These are phyloP conservation scores for Zygoascus biomembranicola DNA, from an alignment of 805 yeast species.

Conservation along the genomic window DNA sequence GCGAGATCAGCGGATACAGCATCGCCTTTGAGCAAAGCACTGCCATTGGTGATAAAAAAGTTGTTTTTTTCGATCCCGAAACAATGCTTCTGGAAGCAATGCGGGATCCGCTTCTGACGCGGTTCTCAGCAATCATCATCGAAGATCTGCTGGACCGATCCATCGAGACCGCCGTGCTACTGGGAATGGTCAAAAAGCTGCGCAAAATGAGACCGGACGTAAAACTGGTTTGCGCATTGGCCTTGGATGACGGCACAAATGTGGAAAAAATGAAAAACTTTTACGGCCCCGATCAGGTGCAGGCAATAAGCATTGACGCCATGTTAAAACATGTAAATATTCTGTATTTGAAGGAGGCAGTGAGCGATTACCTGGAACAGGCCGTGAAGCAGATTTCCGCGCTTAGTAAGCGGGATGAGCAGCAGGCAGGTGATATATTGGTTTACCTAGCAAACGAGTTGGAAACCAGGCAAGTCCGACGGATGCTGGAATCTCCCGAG, in stretches of 20 bases:
- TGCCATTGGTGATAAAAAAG: constrained; percentile 11
- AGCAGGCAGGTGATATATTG: constrained; percentile 45
- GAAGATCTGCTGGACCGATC: constrained; percentile 86
- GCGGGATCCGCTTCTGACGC: constrained; percentile 48
- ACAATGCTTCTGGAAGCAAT: constrained; percentile 62
- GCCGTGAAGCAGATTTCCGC: constrained; percentile 59
- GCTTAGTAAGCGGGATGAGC: constrained; percentile 22
- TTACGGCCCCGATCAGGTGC: background rate
- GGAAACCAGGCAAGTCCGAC: constrained; percentile 45
- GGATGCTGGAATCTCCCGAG: background rate
- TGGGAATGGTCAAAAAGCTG: constrained; percentile 58
- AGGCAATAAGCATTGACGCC: background rate
- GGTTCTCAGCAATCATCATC: constrained; percentile 64
- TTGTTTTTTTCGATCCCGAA: constrained; percentile 70
- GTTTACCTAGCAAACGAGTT: constrained; percentile 87
- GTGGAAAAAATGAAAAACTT: background rate
- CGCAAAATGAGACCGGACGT: constrained; percentile 49
- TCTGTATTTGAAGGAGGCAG: constrained; percentile 46
- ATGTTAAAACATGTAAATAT: constrained; percentile 27
- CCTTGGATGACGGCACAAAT: background rate
- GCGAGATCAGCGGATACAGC: background rate
- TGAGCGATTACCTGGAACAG: constrained; percentile 66
- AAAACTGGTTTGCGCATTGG: constrained; percentile 7
- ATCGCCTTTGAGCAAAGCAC: constrained; percentile 67
- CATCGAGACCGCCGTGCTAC: constrained; percentile 61